Evolutionary conservation across 805 yeast species (phyloP).

Genomic region (Candida nitratophila): DNA sequence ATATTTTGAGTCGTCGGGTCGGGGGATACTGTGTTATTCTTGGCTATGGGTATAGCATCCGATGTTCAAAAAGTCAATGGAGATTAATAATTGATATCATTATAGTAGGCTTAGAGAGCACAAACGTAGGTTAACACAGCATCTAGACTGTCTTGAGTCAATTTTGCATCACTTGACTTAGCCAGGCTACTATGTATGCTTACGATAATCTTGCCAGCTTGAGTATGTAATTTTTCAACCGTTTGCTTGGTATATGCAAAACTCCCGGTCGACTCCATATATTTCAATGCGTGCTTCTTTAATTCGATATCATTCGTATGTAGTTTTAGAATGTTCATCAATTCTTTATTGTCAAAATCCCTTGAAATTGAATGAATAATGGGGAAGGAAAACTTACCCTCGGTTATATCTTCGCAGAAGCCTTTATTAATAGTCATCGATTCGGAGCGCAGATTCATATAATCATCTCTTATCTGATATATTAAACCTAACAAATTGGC

Average conservation of each 20-base stretch:
- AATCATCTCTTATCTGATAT: slow-evolving; percentile 85
- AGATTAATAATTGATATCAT: no score
- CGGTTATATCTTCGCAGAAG: slow-evolving; percentile 77
- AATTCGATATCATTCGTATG: slow-evolving; percentile 42
- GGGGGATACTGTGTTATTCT: no score
- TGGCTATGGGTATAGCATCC: no score
- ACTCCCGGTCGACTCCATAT: slow-evolving; percentile 34
- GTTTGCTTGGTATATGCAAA: slow-evolving; percentile 32
- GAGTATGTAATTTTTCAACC: slow-evolving; percentile 17
- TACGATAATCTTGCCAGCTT: background rate
- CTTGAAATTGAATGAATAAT: slow-evolving; percentile 56
- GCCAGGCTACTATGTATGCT: background rate
- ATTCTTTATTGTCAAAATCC: slow-evolving; percentile 29
- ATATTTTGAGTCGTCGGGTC: no score
- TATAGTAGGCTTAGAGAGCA: background rate
- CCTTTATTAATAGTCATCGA: slow-evolving; percentile 60
- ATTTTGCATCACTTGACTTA: background rate
- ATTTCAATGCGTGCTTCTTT: slow-evolving; percentile 44
- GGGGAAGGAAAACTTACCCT: slow-evolving; percentile 86
- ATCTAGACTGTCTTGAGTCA: background rate
- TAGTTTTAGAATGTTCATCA: slow-evolving; percentile 44
- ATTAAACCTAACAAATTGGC: slow-evolving; percentile 75
- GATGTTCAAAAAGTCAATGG: no score
- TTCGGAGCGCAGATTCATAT: slow-evolving; percentile 54
- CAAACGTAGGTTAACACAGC: background rate